Base-by-base conservation (phyloP, 768 basidiomycete genomes). In the Suillus placidus region DNA sequence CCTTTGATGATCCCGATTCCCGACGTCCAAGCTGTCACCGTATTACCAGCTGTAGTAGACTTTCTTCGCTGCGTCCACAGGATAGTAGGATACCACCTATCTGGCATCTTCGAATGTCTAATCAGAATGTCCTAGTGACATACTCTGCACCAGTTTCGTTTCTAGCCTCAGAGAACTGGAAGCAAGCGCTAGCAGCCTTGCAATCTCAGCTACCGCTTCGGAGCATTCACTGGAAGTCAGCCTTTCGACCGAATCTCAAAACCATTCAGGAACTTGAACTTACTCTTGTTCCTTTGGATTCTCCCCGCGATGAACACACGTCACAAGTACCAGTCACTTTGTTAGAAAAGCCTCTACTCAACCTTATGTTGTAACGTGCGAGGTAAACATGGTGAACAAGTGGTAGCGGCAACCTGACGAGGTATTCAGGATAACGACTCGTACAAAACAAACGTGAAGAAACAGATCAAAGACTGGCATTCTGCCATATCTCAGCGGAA, bases 401-500 rank as follows among this genome's bases (percentile, higher is more conserved):
- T 56, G 35, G 43, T 64, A 49, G 55, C 26, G 47, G 14, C 6
- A 63, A 35, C 35, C 67, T 62, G 61, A 71, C 67, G 58, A 63
- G 61, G 68, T 58, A 61, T 66, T 45, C 66, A 89, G 88, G 86
- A 89, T 67, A 82, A 76, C 38, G 88, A 99, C 56, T 80, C 83
- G 4, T 99, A 99, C 81, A 90, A 89, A 71, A 83, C 82, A 30
- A 83, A 85, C 0, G 84, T 92, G 23, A 91, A 89, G 73, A 92
- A 89, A 68, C 93, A 97, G 75, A 91, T 99, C 69, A 92, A 93
- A 70, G 95, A 98, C 66, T 99, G 97, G 97, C 90, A 93, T 65
- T 81, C 82, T 2, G 74, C 83, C 2, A 80, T 94, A 43, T 77
- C 82, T 32, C 78, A 86, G 54, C 83, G 89, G 68, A 95, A 89